Evolutionary conservation across 768 basidiomycete genomes (phyloP).

Genomic region (Ramaria sp.): DNA sequence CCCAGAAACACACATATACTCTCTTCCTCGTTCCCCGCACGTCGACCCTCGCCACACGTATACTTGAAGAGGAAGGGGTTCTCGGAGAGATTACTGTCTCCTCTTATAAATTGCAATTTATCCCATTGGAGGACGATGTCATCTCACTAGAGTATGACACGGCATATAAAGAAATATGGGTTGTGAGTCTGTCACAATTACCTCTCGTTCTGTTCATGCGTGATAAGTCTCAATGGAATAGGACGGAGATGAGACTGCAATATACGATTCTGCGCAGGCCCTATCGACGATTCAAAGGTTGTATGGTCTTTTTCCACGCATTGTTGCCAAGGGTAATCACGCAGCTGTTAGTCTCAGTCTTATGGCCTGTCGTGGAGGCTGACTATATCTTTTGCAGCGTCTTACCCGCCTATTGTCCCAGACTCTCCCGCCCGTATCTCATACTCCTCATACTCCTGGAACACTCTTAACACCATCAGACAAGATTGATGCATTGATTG

Average conservation of each 20-base stretch:
- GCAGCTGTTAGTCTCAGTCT: constrained; percentile 39
- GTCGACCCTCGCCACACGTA: constrained; percentile 75
- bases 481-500: constrained; percentile 74
- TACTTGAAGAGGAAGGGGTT: constrained; percentile 95
- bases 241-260: constrained; percentile 88
- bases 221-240: constrained; percentile 20
- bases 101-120: constrained; percentile 86
- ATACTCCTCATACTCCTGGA: constrained; percentile 25
- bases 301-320: constrained; percentile 84
- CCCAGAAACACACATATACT: constrained; percentile 71
- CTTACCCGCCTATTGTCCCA: constrained; percentile 62
- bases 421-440: constrained; percentile 33
- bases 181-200: constrained; percentile 42
- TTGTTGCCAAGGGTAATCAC: constrained; percentile 87
- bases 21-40: constrained; percentile 79
- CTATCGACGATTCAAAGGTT: constrained; percentile 72
- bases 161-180: constrained; percentile 83
- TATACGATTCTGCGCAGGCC: constrained; percentile 85
- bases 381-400: constrained; percentile 36
- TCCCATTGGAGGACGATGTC: constrained; percentile 88
- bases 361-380: not conserved
- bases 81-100: constrained; percentile 85
- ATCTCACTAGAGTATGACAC: constrained; percentile 80
- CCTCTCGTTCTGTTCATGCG: not conserved
- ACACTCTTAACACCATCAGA: constrained; percentile 37